Base-by-base conservation (phyloP, 805 yeast species). In the Sugiyamaella chiloensis region DNA sequence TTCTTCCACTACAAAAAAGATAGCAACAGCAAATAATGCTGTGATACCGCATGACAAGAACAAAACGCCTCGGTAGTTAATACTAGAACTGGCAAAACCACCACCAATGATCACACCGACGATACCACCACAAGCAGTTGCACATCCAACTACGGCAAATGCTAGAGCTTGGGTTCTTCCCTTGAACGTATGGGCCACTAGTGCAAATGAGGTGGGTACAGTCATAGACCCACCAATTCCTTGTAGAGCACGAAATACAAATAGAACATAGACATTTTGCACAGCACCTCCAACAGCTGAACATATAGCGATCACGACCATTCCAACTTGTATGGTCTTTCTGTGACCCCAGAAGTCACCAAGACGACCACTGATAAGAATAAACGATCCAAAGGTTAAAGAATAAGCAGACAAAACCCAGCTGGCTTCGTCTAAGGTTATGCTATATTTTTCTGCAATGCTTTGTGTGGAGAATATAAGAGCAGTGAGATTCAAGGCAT, bases 371-470 rank as follows among this genome's bases (percentile, higher is more conserved):
- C 67, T 60, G 2, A 71, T 39, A 29, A 73, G 64, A 29, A 73
- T 73, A 52, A 73, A 73, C 0, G 75, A 63, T 6, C 75, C 75
- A 20, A 73, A 55, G 0, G 78, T 72, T 12, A 74, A 53, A 1
- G 76, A 69, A 57, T 73, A 74, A 0, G 71, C 69, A 1, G 76
- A 66, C 4, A 74, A 48, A 0, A 68, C 68, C 79, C 79, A 74
- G 4, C 52, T 44, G 24, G 52, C 51, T 26, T 42, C 40, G 11
- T 43, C 54, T 41, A 24, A 50, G 49, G 42, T 17, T n/a, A 55
- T 46, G 27, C 47, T 37, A 39, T 55, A 59, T 41, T 48, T 56
- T 11, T 31, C 35, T 5, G 55, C 51, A 34, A 59, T 54, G 20
- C 48, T 52, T 8, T 44, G 51, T 5, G 50, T 50, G 16, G 52